Percentiles rank a stretch among this genome's conserved stretches.
phyloP scores from a whole-genome alignment of 1,284 basidiomycete species.

The Ganoderma meredithae region DNA sequence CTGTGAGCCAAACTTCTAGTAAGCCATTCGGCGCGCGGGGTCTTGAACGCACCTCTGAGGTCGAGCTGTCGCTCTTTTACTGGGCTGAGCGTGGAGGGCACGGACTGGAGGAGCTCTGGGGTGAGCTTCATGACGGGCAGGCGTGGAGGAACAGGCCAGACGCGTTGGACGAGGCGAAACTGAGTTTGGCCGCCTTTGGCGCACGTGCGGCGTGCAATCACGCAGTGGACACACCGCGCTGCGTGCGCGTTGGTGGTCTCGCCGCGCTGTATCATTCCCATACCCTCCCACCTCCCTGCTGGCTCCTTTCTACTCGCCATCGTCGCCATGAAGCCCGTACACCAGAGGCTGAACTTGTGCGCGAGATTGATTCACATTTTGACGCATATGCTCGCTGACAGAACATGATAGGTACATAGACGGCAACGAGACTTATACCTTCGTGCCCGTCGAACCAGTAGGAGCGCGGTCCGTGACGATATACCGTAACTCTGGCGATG shows the following conservation, averaged over 20 bases:
- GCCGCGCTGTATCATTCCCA: slow-evolving; percentile 13
- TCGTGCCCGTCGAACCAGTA: slow-evolving; percentile 69
- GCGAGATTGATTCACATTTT: slow-evolving; percentile 28
- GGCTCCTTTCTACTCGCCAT: slow-evolving; percentile 26
- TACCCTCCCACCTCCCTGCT: slow-evolving; percentile 24
- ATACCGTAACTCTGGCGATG: slow-evolving; percentile 74
- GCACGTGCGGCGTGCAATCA: slow-evolving; percentile 34
- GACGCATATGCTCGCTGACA: slow-evolving; percentile 30
- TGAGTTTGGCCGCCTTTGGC: slow-evolving; percentile 10
- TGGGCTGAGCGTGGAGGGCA: slow-evolving; percentile 84
- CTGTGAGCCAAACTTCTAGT: slow-evolving; percentile 54
- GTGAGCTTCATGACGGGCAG: slow-evolving; percentile 83
- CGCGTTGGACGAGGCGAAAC: slow-evolving; percentile 15
- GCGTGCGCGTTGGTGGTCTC: slow-evolving; percentile 26
- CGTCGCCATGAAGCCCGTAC: slow-evolving; percentile 65
- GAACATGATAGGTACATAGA: slow-evolving; percentile 61
- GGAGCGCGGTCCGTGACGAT: slow-evolving; percentile 73
- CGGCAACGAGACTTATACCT: slow-evolving; percentile 77
- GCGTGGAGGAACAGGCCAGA: slow-evolving; percentile 24
- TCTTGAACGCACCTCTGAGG: slow-evolving; percentile 76
- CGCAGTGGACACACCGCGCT: slow-evolving; percentile 24
- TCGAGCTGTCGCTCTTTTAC: slow-evolving; percentile 96
- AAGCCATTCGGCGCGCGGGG: slow-evolving; percentile 19
- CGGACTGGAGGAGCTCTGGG: slow-evolving; percentile 86
- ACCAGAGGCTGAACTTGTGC: slow-evolving; percentile 76